Evolutionary conservation across 73 alveolate genomes (phyloP).

Genomic region (Tetrahymena thermophila): DNA sequence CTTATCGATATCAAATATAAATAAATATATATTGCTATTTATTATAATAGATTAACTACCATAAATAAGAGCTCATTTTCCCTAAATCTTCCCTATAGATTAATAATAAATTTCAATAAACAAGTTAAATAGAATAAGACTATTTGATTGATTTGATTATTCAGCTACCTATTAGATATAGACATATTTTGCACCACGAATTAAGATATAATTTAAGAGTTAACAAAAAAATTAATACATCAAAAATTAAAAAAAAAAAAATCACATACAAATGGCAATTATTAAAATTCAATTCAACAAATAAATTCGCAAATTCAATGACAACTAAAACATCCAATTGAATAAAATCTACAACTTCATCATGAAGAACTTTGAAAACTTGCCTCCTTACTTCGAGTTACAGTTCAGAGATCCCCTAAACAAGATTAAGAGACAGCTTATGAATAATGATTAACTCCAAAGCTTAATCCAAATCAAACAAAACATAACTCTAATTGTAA

Average conservation of each 20-base stretch:
- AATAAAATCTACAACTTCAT: background rate
- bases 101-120: too few species aligned
- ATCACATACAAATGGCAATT: background rate
- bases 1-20: background rate
- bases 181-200: background rate
- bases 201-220: background rate
- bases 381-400: background rate
- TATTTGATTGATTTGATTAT: background rate
- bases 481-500: background rate
- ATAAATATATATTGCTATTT: background rate
- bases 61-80: background rate
- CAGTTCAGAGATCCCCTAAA: background rate
- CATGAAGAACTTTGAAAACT: background rate
- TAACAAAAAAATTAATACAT: background rate
- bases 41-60: too few species aligned
- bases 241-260: background rate
- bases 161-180: background rate
- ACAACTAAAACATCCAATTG: background rate
- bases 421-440: background rate
- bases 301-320: background rate
- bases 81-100: background rate
- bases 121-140: background rate
- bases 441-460: background rate
- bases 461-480: background rate
- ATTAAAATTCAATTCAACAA: background rate